These are phyloP conservation scores for Diaporthe nobilis DNA, from an alignment of 2,329 filamentous ascomycete species.

Conservation along the genomic window DNA sequence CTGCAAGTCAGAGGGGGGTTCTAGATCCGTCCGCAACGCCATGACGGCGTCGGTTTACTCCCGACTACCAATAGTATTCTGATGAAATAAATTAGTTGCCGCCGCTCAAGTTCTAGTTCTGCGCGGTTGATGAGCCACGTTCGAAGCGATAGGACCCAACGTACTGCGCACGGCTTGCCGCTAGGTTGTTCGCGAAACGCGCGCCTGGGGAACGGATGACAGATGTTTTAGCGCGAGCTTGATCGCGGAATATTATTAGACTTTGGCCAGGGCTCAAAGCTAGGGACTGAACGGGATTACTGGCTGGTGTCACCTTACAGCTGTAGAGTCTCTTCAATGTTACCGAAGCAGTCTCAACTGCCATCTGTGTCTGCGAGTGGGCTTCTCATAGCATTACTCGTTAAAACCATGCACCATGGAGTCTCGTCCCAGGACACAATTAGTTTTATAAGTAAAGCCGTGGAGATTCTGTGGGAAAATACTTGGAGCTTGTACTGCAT, in stretches of 20 bases:
- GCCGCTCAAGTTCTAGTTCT: neutral
- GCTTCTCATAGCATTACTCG: no score
- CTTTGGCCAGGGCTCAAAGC: neutral
- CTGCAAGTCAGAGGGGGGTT: slow-evolving; percentile 11
- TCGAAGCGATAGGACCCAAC: neutral
- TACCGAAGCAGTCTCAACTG: neutral
- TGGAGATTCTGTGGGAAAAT: neutral
- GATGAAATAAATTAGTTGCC: neutral
- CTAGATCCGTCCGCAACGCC: neutral
- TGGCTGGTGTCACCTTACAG: neutral
- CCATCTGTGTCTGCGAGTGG: neutral
- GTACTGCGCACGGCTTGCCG: slow-evolving; percentile 18
- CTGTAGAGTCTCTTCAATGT: neutral
- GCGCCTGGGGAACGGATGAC: slow-evolving; percentile 22
- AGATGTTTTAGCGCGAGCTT: slow-evolving; percentile 29
- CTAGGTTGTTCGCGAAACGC: slow-evolving; percentile 28
- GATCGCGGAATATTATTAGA: slow-evolving; percentile 1
- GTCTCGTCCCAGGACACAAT: neutral
- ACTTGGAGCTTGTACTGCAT: no score
- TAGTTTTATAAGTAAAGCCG: no score
- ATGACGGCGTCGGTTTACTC: neutral
- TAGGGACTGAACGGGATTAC: neutral
- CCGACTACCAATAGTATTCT: neutral
- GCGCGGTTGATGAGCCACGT: neutral
- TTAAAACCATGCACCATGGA: neutral